These are phyloP conservation scores for Bifiguratus adelaidae DNA, from an alignment of 192 early-diverging fungal species.

Conservation along the genomic window DNA sequence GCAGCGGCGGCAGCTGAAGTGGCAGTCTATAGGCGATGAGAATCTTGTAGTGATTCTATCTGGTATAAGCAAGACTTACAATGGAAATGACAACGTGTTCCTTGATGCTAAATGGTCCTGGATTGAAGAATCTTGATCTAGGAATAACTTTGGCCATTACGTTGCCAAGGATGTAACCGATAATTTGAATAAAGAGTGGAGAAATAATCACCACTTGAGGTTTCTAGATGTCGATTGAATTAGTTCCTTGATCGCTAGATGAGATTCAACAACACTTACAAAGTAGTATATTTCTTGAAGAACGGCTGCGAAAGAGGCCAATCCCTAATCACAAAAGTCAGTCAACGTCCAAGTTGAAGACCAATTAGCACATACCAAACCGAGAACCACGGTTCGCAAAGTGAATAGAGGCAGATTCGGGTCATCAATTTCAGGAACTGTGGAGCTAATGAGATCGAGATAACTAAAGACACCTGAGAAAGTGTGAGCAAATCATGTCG, in stretches of 20 bases:
- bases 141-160: neutral
- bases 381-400: neutral
- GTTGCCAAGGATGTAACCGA: neutral
- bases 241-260: neutral
- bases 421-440: neutral
- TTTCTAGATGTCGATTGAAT: neutral
- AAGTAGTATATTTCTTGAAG: conserved; percentile 2
- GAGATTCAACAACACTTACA: neutral
- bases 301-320: neutral
- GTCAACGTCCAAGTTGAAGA: too few relatives aligned
- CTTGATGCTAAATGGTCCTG: neutral
- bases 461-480: neutral
- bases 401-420: neutral
- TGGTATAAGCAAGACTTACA: too few relatives aligned
- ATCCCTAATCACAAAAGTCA: neutral
- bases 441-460: neutral
- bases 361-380: neutral
- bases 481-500: neutral
- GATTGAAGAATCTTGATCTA: neutral
- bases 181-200: neutral
- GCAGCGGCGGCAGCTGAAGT: too few relatives aligned
- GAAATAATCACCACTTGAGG: neutral
- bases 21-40: too few relatives aligned
- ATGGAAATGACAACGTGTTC: conserved; percentile 1
- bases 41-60: too few relatives aligned